Percentiles rank a stretch among this genome's conserved stretches.
Conservation (phyloP, 169 alveolate genomes). For the Plasmodium adleri region DNA sequence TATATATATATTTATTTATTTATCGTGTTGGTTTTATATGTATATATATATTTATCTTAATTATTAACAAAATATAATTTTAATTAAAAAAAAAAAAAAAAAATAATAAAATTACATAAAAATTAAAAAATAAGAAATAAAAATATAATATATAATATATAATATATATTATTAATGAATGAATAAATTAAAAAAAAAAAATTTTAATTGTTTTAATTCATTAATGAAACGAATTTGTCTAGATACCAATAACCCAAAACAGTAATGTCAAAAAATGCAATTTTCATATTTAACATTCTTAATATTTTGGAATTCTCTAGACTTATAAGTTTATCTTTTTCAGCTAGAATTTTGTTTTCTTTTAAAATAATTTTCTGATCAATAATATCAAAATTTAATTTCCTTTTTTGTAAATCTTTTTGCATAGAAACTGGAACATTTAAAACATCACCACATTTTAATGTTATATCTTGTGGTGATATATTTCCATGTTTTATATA, state of each 20-base stretch:
- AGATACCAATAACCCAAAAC: constrained; percentile 70
- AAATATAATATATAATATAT: neutral
- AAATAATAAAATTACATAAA: neutral
- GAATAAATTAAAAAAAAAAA: constrained; percentile 9
- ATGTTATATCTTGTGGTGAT: constrained; percentile 27
- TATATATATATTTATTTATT: too few species aligned
- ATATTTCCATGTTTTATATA: constrained; percentile 71
- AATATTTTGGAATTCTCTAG: constrained; percentile 60
- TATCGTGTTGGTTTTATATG: too few species aligned
- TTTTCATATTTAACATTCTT: constrained; percentile 78
- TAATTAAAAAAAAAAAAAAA: constrained; percentile 1
- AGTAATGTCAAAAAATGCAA: constrained; percentile 63
- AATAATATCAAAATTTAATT: constrained; percentile 64
- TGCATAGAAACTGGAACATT: constrained; percentile 76
- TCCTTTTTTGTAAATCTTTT: constrained; percentile 75
- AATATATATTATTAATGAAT: neutral
- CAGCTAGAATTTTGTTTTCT: constrained; percentile 68
- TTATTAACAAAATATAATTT: too few species aligned
- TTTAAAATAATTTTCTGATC: constrained; percentile 75
- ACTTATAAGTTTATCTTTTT: constrained; percentile 60
- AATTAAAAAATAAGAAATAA: neutral
- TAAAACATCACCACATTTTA: constrained; percentile 65
- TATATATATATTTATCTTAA: too few species aligned
- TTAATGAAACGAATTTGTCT: constrained; percentile 39
- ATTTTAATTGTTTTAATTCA: neutral